phyloP scores from a whole-genome alignment of 176 grass and related monocot species.

The Pontederia crassipes region DNA sequence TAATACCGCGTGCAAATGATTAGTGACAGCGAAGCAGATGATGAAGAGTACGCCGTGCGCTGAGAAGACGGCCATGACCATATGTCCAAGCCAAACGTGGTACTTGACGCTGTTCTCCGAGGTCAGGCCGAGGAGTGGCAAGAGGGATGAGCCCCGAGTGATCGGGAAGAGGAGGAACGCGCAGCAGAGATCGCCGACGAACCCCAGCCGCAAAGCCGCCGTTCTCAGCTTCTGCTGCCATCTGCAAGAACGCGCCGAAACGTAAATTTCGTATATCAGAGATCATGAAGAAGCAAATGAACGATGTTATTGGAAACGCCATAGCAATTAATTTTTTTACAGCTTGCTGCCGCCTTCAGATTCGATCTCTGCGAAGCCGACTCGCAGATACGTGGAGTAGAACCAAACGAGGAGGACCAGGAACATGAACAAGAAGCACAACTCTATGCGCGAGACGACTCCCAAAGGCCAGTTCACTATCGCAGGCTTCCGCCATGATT shows the following conservation, averaged over 20 bases:
- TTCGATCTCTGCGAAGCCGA: not conserved
- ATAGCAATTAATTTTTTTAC: not conserved
- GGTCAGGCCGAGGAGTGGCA: slow-evolving; percentile 45
- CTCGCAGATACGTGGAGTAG: slow-evolving; percentile 24
- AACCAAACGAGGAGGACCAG: slow-evolving; percentile 41
- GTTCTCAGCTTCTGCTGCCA: slow-evolving; percentile 22
- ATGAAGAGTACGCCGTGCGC: slow-evolving; percentile 27
- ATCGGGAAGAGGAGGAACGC: slow-evolving; percentile 50
- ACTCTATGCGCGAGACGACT: slow-evolving; percentile 38
- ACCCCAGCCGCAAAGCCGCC: slow-evolving; percentile 21
- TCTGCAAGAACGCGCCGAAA: not conserved
- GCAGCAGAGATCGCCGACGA: slow-evolving; percentile 28
- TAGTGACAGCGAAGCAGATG: slow-evolving; percentile 30
- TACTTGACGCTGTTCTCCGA: slow-evolving; percentile 51
- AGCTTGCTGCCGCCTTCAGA: not conserved
- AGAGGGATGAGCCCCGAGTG: slow-evolving; percentile 24
- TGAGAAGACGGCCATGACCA: slow-evolving; percentile 30
- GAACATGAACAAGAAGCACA: slow-evolving; percentile 37
- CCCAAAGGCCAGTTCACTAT: slow-evolving; percentile 46
- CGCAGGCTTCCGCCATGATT: slow-evolving; percentile 34
- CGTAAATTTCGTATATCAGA: not conserved
- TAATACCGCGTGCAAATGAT: slow-evolving; percentile 38
- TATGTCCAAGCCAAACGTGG: slow-evolving; percentile 47
- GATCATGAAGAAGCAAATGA: not conserved
- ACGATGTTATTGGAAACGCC: too few species aligned